These are phyloP conservation scores for Drechslera avenae DNA, from an alignment of 2,329 filamentous ascomycete genomes.

Conservation along the genomic window DNA sequence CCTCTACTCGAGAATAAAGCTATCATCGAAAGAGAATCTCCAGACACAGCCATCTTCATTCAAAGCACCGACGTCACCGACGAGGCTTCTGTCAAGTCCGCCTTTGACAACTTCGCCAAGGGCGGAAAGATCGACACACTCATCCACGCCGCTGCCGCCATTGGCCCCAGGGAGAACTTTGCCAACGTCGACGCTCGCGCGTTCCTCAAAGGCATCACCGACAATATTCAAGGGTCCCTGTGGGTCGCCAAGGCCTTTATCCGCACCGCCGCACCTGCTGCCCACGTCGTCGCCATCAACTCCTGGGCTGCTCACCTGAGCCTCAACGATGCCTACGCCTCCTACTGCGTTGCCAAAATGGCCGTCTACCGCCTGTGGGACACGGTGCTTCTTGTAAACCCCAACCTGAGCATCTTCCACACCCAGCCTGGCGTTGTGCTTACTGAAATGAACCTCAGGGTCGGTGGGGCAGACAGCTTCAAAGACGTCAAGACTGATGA, in stretches of 20 bases:
- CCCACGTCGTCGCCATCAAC: conserved; percentile 26
- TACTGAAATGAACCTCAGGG: conserved; percentile 5
- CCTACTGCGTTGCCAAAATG: conserved; percentile 47
- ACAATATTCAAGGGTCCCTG: conserved; percentile 25
- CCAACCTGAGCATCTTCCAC: conserved; percentile 44
- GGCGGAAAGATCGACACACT: conserved; percentile 28
- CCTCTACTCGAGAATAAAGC: conserved; percentile 45
- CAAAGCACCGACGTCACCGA: conserved; percentile 25
- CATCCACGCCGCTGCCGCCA: conserved; percentile 28
- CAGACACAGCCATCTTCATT: conserved; percentile 17
- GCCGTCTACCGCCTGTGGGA: conserved; percentile 47
- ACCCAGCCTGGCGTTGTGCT: conserved; percentile 52
- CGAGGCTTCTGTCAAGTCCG: conserved; percentile 20
- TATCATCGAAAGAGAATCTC: conserved; percentile 28
- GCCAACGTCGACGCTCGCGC: conserved; percentile 5
- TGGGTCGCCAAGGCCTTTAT: conserved; percentile 28
- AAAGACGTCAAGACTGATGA: conserved; percentile 4
- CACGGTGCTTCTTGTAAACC: conserved; percentile 46
- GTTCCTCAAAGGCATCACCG: conserved; percentile 17
- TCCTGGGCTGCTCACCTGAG: conserved; percentile 26
- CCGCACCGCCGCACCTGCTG: conserved; percentile 19
- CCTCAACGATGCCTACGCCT: conserved; percentile 13
- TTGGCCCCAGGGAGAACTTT: conserved; percentile 12
- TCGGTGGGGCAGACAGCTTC: conserved; percentile 1
- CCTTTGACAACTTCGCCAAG: conserved; percentile 22